Evolutionary conservation across 352 stramenopile species (phyloP).

Genomic region (Pythium aquatile): DNA sequence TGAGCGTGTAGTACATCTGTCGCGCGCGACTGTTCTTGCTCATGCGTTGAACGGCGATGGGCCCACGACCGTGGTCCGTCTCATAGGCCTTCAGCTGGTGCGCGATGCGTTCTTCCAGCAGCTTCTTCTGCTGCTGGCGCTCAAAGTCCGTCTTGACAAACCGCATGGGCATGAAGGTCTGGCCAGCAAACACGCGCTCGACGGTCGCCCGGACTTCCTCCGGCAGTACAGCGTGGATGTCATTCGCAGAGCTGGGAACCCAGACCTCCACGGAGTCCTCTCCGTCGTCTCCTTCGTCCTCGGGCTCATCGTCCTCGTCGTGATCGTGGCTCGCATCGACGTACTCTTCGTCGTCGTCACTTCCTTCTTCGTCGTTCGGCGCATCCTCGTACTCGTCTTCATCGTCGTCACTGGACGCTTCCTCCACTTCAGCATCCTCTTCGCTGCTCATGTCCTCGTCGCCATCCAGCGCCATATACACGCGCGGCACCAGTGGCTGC

Average conservation of each 20-base stretch:
- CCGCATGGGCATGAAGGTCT: conserved; percentile 53
- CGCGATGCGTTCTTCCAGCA: conserved; percentile 60
- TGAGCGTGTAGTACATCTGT: conserved; percentile 65
- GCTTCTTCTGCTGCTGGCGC: conserved; percentile 41
- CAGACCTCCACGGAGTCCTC: conserved; percentile 25
- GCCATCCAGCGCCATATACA: conserved; percentile 1
- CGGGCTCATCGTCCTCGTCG: conserved; percentile 25
- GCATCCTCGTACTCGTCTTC: conserved; percentile 19
- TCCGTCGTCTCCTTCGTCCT: conserved; percentile 27
- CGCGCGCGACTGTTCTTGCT: conserved; percentile 28
- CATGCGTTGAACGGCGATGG: conserved; percentile 27
- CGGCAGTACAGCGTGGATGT: conserved; percentile 38
- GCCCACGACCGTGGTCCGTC: conserved; percentile 22
- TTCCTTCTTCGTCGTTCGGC: conserved; percentile 13
- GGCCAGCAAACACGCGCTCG: conserved; percentile 65
- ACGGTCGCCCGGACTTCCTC: conserved; percentile 48
- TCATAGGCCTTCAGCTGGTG: conserved; percentile 65
- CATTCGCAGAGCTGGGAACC: conserved; percentile 21
- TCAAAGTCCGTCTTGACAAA: conserved; percentile 67
- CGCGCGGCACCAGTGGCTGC: not conserved
- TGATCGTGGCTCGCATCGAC: conserved; percentile 31
- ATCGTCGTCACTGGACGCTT: conserved; percentile 13
- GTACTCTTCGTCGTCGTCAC: conserved; percentile 33
- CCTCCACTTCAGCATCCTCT: conserved; percentile 20
- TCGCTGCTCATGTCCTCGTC: conserved; percentile 14